Conservation (phyloP, 1,139 yeast species). For the Candida neerlandica region DNA sequence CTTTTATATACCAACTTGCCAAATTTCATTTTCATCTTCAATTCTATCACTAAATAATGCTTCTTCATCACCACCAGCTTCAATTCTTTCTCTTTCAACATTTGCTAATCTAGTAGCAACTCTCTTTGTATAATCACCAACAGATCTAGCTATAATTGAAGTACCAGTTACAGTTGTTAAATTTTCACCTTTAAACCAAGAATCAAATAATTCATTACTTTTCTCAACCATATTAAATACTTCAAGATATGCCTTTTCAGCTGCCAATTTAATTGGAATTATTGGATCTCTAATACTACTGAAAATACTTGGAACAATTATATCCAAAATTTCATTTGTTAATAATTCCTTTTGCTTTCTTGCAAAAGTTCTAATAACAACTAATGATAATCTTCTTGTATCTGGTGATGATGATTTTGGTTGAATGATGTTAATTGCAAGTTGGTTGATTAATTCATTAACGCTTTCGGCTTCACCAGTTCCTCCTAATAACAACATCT, state of each 20-base stretch:
- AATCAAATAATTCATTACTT: slow-evolving; percentile 55
- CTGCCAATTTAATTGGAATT: slow-evolving; percentile 91
- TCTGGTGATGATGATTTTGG: slow-evolving; percentile 73
- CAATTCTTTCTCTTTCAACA: slow-evolving; percentile 83
- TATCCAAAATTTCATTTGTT: slow-evolving; percentile 50
- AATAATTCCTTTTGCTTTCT: slow-evolving; percentile 42
- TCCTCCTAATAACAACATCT: slow-evolving; percentile 59
- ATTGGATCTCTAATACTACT: slow-evolving; percentile 80
- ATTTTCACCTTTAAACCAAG: slow-evolving; percentile 53
- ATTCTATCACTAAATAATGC: slow-evolving; percentile 80
- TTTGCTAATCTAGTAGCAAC: slow-evolving; percentile 82
- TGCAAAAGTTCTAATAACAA: slow-evolving; percentile 74
- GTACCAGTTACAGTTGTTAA: slow-evolving; percentile 46
- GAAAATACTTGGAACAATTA: slow-evolving; percentile 74
- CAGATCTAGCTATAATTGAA: slow-evolving; percentile 67
- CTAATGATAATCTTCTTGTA: slow-evolving; percentile 76
- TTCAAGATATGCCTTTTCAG: slow-evolving; percentile 86
- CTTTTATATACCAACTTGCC: slow-evolving; percentile 69
- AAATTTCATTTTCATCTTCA: slow-evolving; percentile 84
- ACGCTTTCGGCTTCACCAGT: slow-evolving; percentile 30
- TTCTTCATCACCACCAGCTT: slow-evolving; percentile 90
- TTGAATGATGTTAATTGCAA: slow-evolving; percentile 50
- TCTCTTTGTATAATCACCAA: slow-evolving; percentile 85
- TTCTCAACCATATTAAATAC: slow-evolving; percentile 72
- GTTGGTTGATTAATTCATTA: slow-evolving; percentile 43